Base-by-base conservation (phyloP, 371 early-diverging fungal genomes). In the Rhizopus arrhizus region DNA sequence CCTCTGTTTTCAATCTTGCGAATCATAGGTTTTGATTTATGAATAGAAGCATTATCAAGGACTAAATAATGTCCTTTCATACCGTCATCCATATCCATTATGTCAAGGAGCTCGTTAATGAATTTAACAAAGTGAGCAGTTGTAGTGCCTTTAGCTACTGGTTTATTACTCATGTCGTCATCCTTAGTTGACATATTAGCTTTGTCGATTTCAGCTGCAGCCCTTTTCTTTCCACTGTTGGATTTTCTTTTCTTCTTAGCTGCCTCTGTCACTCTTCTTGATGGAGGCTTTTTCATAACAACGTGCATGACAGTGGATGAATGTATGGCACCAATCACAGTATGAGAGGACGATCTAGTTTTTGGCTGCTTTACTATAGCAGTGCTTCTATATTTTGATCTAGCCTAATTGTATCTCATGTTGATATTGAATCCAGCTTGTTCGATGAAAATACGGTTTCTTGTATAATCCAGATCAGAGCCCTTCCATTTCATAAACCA, bases 401-500 rank as follows among this genome's bases (percentile, higher is more conserved):
- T 58, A 29, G 51, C 50, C 51, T 42, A 58, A 41, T 42, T 51
- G 51, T 58, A 41, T 41, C 59, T 40, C 59, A 51, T 58, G 51
- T 50, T 58, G 10, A 58, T 50, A 36, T 36, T 33, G 22, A 60
- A 53, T 28, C 60, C 60, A 13, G 45, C 60, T 34, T 60, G 11
- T 5, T 46, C 60, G 8, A 60, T 59, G 16, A 59, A 59, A 13
- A 52, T 33, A 42, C 59, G 50, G 16, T 59, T 35, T 42, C 29
- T 57, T 53, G 52, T 53, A 49, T 34, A 64, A 34, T 58, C 41
- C 13, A 41, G 16, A 43, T 58, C 51, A 46, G 59, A 47, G 16
- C 45, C 35, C 22, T 56, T 56, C 57, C 59, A 59, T 52, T 59
- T 52, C 51, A 59, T 60, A 52, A 60, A 60, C 60, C 60, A 60